These are phyloP conservation scores for Tricholoma flavovirens DNA, from an alignment of 768 basidiomycete species.

Conservation along the genomic window DNA sequence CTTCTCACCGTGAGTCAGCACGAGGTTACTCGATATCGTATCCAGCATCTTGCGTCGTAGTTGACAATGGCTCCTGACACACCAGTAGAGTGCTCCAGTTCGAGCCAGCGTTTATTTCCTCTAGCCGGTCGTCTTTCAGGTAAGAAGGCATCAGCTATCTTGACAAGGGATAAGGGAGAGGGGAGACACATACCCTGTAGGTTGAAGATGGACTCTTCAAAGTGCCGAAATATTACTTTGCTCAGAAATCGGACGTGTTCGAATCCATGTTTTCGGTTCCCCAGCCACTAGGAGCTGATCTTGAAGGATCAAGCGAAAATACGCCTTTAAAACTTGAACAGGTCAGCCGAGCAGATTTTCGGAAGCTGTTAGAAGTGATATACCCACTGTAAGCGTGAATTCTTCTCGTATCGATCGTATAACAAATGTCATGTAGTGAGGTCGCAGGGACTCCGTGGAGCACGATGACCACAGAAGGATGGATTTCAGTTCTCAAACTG, in stretches of 20 bases:
- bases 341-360: slow-evolving; percentile 19
- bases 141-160: background rate
- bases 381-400: slow-evolving; percentile 20
- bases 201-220: background rate
- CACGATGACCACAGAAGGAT: slow-evolving; percentile 17
- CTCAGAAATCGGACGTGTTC: background rate
- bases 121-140: slow-evolving; percentile 1
- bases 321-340: slow-evolving; percentile 20
- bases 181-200: background rate
- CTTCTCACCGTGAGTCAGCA: too few species aligned
- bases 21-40: too few species aligned
- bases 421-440: background rate
- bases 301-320: slow-evolving; percentile 18
- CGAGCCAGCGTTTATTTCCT: background rate
- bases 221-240: background rate
- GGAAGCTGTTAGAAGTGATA: slow-evolving; percentile 18
- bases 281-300: background rate
- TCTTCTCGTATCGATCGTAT: background rate
- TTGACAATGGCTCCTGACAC: background rate
- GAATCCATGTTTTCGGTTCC: background rate
- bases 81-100: background rate
- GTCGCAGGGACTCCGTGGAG: background rate
- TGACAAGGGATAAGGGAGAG: background rate
- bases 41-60: background rate
- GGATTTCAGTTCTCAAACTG: slow-evolving; percentile 34